Evolutionary conservation across 2,329 filamentous ascomycete species (phyloP).

Genomic region (Trichoderma arundinaceum): DNA sequence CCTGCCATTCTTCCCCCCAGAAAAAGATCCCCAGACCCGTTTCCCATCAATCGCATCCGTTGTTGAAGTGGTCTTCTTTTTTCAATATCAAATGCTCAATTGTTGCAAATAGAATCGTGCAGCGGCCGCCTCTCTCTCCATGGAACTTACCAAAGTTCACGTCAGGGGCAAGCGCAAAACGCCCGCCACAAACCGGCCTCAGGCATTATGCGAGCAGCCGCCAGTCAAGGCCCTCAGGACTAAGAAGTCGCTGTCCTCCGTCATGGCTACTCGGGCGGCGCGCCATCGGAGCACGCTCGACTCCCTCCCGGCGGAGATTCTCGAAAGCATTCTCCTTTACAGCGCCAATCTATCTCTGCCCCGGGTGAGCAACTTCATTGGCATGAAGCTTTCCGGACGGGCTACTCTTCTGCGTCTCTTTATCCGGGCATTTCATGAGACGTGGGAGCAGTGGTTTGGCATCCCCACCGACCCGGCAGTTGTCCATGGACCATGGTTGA

Average conservation of each 20-base stretch:
- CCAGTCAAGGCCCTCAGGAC: constrained; percentile 31
- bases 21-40: constrained; percentile 6
- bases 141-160: constrained; percentile 53
- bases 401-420: constrained; percentile 47
- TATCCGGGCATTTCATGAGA: constrained; percentile 46
- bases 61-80: background rate
- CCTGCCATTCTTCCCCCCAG: background rate
- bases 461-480: constrained; percentile 34
- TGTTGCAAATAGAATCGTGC: background rate
- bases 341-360: constrained; percentile 57
- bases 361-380: constrained; percentile 51
- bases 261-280: constrained; percentile 40
- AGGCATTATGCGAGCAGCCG: constrained; percentile 26
- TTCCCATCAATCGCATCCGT: background rate
- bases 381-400: constrained; percentile 52
- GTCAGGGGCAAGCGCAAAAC: constrained; percentile 54
- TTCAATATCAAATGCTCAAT: background rate
- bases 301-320: constrained; percentile 57
- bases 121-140: background rate
- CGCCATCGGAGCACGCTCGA: constrained; percentile 41
- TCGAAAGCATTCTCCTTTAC: constrained; percentile 58
- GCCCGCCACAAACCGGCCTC: constrained; percentile 32
- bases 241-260: constrained; percentile 41
- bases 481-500: constrained; percentile 32
- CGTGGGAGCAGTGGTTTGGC: constrained; percentile 49